These are phyloP conservation scores for Naganishia antarctica DNA, from an alignment of 768 basidiomycete genomes.

Conservation along the genomic window DNA sequence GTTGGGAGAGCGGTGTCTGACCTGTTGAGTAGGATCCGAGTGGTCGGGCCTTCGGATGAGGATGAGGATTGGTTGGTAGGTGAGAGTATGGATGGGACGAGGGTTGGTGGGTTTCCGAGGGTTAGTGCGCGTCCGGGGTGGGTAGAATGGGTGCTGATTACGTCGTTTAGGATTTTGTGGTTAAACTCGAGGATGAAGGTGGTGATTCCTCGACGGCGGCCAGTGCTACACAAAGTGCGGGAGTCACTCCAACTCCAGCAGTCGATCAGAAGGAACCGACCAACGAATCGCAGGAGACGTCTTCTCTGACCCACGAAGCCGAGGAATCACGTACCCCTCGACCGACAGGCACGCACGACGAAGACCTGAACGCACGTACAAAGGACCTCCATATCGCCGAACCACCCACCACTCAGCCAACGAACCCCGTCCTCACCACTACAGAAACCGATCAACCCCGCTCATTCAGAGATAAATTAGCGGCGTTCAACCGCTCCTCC, in stretches of 20 bases:
- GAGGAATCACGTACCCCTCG: not conserved
- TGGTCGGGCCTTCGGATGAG: conserved; percentile 42
- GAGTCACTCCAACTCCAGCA: not conserved
- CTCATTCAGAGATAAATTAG: conserved; percentile 46
- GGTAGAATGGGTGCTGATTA: not conserved
- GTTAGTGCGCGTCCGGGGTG: conserved; percentile 26
- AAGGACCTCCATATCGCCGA: not conserved
- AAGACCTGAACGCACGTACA: not conserved
- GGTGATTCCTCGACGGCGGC: not conserved
- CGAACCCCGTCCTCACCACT: not conserved
- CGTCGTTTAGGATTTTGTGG: conserved; percentile 42
- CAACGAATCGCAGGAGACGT: not conserved
- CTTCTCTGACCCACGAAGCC: not conserved
- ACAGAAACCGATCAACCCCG: conserved; percentile 19
- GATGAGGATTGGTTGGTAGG: conserved; percentile 49
- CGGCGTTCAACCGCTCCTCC: conserved; percentile 39
- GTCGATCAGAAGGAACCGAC: not conserved
- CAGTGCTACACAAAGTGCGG: not conserved
- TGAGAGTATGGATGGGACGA: conserved; percentile 44
- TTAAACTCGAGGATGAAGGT: conserved; percentile 32
- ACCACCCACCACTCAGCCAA: not conserved
- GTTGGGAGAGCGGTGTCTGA: not conserved
- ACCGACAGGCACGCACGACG: not conserved
- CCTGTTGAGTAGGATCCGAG: conserved; percentile 38
- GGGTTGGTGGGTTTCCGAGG: conserved; percentile 46